Conservation (phyloP, 2,329 filamentous ascomycete species). For the Alternaria triticimaculans region DNA sequence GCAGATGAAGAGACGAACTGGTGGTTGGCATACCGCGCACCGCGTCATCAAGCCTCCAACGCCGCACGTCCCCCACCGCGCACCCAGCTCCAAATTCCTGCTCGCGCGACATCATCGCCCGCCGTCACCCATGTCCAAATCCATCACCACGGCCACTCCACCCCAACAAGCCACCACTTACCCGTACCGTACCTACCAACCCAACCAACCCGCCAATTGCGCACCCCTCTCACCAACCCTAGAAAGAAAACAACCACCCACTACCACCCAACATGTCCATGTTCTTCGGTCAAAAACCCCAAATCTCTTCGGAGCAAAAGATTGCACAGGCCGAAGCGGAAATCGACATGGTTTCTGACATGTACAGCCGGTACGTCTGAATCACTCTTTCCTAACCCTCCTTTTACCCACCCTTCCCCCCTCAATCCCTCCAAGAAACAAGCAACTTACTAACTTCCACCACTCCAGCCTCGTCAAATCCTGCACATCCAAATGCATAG, state of each 20-base stretch:
- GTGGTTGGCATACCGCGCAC: not conserved
- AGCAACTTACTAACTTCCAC: not conserved
- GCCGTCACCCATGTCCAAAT: constrained; percentile 1
- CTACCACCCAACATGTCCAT: constrained; percentile 40
- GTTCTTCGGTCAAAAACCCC: constrained; percentile 68
- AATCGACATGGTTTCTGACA: constrained; percentile 96
- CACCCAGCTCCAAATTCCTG: constrained; percentile 18
- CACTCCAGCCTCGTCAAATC: constrained; percentile 76
- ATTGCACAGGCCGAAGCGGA: constrained; percentile 95
- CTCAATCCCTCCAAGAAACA: not conserved
- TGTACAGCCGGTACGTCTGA: constrained; percentile 85
- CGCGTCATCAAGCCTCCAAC: not conserved
- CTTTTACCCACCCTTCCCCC: not conserved
- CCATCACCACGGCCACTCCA: not conserved
- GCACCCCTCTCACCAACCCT: not conserved
- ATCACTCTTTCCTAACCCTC: not conserved
- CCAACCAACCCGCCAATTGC: not conserved
- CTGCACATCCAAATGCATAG: constrained; percentile 94
- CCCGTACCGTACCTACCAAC: not conserved
- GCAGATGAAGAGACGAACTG: not conserved
- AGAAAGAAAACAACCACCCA: not conserved
- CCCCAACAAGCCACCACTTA: not conserved
- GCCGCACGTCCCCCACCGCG: constrained; percentile 6
- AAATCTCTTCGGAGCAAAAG: constrained; percentile 95
- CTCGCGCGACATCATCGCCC: constrained; percentile 4